Conservation (phyloP, 306 rosid species). For the Adenanthera pavonina region DNA sequence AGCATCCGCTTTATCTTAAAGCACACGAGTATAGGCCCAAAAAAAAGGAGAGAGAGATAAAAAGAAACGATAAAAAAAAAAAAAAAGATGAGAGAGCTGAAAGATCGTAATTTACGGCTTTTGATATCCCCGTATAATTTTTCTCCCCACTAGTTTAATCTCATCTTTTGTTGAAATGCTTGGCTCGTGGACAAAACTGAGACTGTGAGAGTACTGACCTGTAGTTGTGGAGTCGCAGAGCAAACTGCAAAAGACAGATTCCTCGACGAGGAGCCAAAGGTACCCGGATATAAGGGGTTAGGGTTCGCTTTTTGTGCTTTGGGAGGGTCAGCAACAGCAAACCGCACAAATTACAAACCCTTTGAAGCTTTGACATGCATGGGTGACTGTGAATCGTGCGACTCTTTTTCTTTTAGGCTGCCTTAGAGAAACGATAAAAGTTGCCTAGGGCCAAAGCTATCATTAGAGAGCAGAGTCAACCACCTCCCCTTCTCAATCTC, state of each 20-base stretch:
- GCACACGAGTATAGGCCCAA: conserved; percentile 37
- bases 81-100: neutral
- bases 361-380: neutral
- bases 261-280: conserved; percentile 59
- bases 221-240: conserved; percentile 30
- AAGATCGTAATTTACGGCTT: conserved; percentile 59
- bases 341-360: conserved; percentile 43
- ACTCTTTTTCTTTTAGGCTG: conserved; percentile 62
- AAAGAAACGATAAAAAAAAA: too few species aligned
- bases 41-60: neutral
- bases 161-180: conserved; percentile 27
- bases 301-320: conserved; percentile 30
- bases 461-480: conserved; percentile 51
- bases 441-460: conserved; percentile 51
- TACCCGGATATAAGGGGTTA: neutral
- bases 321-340: conserved; percentile 43
- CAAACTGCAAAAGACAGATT: conserved; percentile 54
- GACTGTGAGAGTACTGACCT: conserved; percentile 72
- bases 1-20: conserved; percentile 30
- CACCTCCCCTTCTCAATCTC: conserved; percentile 21
- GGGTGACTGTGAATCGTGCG: neutral
- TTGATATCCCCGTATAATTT: conserved; percentile 24
- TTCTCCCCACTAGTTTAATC: conserved; percentile 24
- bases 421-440: conserved; percentile 45
- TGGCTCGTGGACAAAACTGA: conserved; percentile 43